Base-by-base conservation (phyloP, 495 filamentous ascomycete species). In the Penicillium tannophilum region DNA sequence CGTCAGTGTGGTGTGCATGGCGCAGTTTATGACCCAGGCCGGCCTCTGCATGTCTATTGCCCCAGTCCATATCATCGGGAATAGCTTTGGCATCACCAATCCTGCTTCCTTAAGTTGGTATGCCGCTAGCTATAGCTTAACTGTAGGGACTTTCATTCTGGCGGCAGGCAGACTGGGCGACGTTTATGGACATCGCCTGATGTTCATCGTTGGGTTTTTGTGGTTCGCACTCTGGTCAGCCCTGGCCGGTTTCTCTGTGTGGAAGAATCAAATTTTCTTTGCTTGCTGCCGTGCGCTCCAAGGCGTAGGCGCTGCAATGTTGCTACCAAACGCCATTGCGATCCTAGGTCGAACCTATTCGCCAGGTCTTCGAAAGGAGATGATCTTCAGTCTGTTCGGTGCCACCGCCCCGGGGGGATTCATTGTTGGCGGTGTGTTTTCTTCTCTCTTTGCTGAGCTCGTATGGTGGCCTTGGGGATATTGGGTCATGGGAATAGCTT, bases 391-490 rank as follows among this genome's bases (percentile, higher is more conserved):
- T 6, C 55, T 85, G 7, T 88, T 88, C 58, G 87, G 84, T 1
- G 84, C 83, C 2, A 78, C 74, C 51, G 85, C 85, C 0, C 87
- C 86, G 2, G 68, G 56, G 8, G 86, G 87, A 0, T 79, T 73
- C 41, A 65, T 82, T 3, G 33, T 86, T 1, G 86, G 87, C 0
- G 71, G 69, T 0, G 66, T 80, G 1, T 81, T 87, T 55, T 73
- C 77, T 0, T 65, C 73, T 0, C 48, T 88, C 2, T 77, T 86
- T 5, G 74, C 83, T 6, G 65, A 84, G 33, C 58, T 75, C 12
- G 74, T 74, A 5, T 83, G 80, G 74, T 89, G 86, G 86, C 82
- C 81, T 1, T 89, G 87, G 86, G 73, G 76, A 0, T 89, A 81
- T 62, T 90, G 80, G 81, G 71, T 78, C 1, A 77, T 82, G 60